These are phyloP conservation scores for Curvularia lunata DNA, from an alignment of 2,329 filamentous ascomycete genomes.

Conservation along the genomic window DNA sequence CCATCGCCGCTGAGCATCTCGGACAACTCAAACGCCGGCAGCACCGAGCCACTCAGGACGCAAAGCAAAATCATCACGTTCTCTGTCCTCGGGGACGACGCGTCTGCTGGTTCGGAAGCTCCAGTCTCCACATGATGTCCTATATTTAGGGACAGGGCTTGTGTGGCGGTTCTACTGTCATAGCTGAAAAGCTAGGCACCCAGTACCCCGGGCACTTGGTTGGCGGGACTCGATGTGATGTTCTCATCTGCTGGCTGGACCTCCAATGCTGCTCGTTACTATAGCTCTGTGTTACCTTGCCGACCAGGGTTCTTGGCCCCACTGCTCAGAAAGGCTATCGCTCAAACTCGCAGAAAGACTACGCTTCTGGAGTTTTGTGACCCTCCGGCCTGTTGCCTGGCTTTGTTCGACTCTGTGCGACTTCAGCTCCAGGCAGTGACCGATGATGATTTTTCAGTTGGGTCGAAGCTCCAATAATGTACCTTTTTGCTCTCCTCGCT, in stretches of 20 bases:
- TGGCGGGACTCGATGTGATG: constrained; percentile 3
- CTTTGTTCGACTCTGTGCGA: not conserved
- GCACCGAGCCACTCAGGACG: constrained; percentile 7
- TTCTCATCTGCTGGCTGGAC: constrained; percentile 1
- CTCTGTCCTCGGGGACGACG: constrained; percentile 5
- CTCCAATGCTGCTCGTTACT: not conserved
- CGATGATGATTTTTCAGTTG: not conserved
- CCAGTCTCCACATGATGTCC: constrained; percentile 4
- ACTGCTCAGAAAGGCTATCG: not conserved
- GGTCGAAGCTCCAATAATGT: not conserved
- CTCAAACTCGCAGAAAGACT: not conserved
- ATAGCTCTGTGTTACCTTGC: not conserved
- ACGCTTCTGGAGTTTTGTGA: not conserved
- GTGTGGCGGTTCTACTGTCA: constrained; percentile 8
- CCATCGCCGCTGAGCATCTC: constrained; percentile 6
- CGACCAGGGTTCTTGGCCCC: not conserved
- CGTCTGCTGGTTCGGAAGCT: constrained; percentile 5
- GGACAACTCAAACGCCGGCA: constrained; percentile 3
- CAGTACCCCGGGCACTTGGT: constrained; percentile 8
- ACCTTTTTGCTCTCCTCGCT: not conserved
- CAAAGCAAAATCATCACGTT: constrained; percentile 11
- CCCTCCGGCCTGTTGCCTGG: not conserved
- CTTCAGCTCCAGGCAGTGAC: not conserved
- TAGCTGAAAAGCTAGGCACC: constrained; percentile 16
- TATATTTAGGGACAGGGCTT: constrained; percentile 1